A percentile compares a stretch with the other conserved stretches of the same genome.
These are phyloP conservation scores for Taiozyma sp. DNA, from an alignment of 1,139 yeast species.

Conservation along the genomic window DNA sequence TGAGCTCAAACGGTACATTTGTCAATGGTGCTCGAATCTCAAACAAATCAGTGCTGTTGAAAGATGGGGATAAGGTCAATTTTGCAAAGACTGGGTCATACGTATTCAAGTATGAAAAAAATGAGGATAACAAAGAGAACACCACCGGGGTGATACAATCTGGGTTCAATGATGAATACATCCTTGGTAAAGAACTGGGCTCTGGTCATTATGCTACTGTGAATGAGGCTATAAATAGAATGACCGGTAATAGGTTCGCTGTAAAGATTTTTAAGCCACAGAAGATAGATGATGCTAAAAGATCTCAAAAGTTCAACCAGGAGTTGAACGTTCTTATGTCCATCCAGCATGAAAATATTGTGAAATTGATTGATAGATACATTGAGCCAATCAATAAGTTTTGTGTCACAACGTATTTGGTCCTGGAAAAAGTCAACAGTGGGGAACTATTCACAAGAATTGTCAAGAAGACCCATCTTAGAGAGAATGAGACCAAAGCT, in stretches of 20 bases:
- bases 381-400: slow-evolving; percentile 58
- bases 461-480: slow-evolving; percentile 51
- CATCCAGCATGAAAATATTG: slow-evolving; percentile 68
- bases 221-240: slow-evolving; percentile 56
- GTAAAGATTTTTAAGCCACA: slow-evolving; percentile 76
- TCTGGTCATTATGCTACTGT: slow-evolving; percentile 79
- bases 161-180: slow-evolving; percentile 53
- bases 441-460: slow-evolving; percentile 74
- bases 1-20: slow-evolving; percentile 63
- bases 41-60: slow-evolving; percentile 40
- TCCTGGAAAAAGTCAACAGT: slow-evolving; percentile 65
- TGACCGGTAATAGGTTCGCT: slow-evolving; percentile 57
- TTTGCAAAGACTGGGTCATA: slow-evolving; percentile 59
- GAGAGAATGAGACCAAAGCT: slow-evolving; percentile 57
- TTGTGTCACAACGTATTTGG: slow-evolving; percentile 57
- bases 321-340: slow-evolving; percentile 62
- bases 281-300: slow-evolving; percentile 42
- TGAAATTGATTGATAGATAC: slow-evolving; percentile 57
- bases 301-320: slow-evolving; percentile 48
- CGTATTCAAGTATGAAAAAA: slow-evolving; percentile 43
- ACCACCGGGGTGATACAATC: slow-evolving; percentile 7
- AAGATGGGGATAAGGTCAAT: slow-evolving; percentile 58
- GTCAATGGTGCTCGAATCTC: slow-evolving; percentile 54
- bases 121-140: slow-evolving; percentile 11
- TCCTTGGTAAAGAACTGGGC: slow-evolving; percentile 58